Evolutionary conservation across 2,329 filamentous ascomycete species (phyloP).

Genomic region (Chaetothyriales sp.): DNA sequence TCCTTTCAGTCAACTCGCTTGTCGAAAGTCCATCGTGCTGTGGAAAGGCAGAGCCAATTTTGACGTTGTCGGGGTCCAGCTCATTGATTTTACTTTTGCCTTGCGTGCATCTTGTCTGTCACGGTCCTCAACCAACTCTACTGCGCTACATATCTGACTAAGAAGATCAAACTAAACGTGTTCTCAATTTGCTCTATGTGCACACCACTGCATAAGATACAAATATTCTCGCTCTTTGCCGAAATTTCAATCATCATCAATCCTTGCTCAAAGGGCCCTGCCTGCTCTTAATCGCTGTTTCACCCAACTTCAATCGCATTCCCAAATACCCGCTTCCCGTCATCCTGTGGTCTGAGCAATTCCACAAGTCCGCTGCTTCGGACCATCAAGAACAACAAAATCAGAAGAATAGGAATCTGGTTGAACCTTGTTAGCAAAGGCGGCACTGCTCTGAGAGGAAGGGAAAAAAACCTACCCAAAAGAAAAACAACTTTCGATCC

Average conservation of each 20-base stretch:
- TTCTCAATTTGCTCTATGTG: background rate
- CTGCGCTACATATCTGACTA: background rate
- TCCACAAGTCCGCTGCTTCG: conserved; percentile 21
- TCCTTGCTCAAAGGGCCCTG: background rate
- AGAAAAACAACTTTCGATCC: conserved; percentile 40
- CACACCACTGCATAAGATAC: background rate
- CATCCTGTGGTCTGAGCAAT: conserved; percentile 1
- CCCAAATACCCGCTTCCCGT: background rate
- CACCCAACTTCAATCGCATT: background rate
- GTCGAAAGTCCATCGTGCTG: no score
- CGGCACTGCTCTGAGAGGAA: background rate
- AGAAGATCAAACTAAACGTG: background rate
- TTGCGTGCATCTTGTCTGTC: background rate
- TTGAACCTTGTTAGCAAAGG: conserved; percentile 18
- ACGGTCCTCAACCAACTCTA: background rate
- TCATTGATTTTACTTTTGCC: no score
- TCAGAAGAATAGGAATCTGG: conserved; percentile 35
- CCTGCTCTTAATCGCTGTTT: background rate
- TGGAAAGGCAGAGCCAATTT: no score
- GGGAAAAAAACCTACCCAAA: conserved; percentile 33
- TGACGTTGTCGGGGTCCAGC: no score
- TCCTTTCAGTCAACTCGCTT: no score
- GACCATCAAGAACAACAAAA: conserved; percentile 33
- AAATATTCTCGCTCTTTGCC: background rate
- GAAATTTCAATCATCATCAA: background rate